These are phyloP conservation scores for Lactifluus hygrophoroides DNA, from an alignment of 768 basidiomycete species.

Conservation along the genomic window DNA sequence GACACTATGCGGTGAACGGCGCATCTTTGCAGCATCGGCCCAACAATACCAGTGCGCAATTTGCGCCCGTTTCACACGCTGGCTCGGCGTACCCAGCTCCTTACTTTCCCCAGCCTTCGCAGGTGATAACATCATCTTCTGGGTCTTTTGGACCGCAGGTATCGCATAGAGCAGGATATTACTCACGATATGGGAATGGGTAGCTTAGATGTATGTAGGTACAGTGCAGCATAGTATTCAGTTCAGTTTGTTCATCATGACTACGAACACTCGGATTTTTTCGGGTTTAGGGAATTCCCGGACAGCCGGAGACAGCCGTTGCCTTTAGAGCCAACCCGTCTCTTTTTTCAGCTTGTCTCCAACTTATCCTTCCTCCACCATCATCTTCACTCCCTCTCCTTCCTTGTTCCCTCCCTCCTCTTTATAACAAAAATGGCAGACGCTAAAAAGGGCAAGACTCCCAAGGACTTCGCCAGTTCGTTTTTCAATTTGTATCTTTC, in stretches of 20 bases:
- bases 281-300: slow-evolving; percentile 27
- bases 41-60: slow-evolving; percentile 1
- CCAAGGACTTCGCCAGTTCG: slow-evolving; percentile 83
- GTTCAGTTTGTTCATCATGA: no score
- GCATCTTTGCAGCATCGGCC: slow-evolving; percentile 10
- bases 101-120: slow-evolving; percentile 10
- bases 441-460: slow-evolving; percentile 74
- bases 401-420: slow-evolving; percentile 31
- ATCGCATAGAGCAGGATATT: slow-evolving; percentile 15
- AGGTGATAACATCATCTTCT: background rate
- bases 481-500: slow-evolving; percentile 19
- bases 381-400: slow-evolving; percentile 48
- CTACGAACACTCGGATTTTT: background rate
- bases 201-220: slow-evolving; percentile 2
- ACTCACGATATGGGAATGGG: slow-evolving; percentile 12
- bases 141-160: slow-evolving; percentile 15
- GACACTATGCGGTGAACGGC: slow-evolving; percentile 17
- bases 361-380: slow-evolving; percentile 31
- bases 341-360: slow-evolving; percentile 38
- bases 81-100: slow-evolving; percentile 7
- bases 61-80: background rate
- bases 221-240: background rate
- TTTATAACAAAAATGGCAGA: slow-evolving; percentile 69
- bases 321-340: slow-evolving; percentile 30
- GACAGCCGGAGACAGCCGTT: slow-evolving; percentile 26